Base-by-base conservation (phyloP, 345 rosid genomes). In the Xanthoceras sorbifolium region DNA sequence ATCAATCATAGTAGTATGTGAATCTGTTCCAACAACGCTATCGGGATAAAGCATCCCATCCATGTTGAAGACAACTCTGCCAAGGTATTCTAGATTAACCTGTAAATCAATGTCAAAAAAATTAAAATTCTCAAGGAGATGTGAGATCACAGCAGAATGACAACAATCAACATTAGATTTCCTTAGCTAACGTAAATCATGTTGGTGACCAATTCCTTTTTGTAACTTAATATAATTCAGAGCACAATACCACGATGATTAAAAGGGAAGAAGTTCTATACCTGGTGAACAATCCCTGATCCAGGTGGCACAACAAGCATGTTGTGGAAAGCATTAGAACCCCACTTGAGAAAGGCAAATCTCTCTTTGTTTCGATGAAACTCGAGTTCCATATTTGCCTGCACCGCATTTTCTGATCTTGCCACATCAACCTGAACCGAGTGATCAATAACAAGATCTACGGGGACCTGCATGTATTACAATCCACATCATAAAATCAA, bases 231-330 rank as follows among this genome's bases (percentile, higher is more conserved):
- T 25, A 54, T 5, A 23, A 54, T 0, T 66, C 31, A 54, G 5
- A 15, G 22, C 29, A 67, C 50, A 57, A 67, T 44, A 44, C 32
- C 29, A 18, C 17, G 55, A 62, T 36, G 28, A 67, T 31, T 17
- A 40, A 67, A 59, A 55, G 22, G 69, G 3, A 50, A 25, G 22
- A 66, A 25, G 20, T 54, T 46, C 50, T 57, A 75, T 81, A 92
- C 98, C 96, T 94, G 98, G 85, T 94, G 98, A 65, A 92, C 98
- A 61, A 94, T 94, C 57, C 98, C 98, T 48, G 97, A 94, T 65
- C 98, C 98, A 69, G 98, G 97, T 72, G 97, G 98, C 70, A 92
- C 97, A 79, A 94, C 98, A 81, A 94, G 97, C 98, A 94, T 92
- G 82, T 92, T 94, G 74, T 89, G 78, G 61, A 94, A 94, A 20